Evolutionary conservation across 192 early-diverging fungal genomes (phyloP).

Genomic region (Coemansia sp.): DNA sequence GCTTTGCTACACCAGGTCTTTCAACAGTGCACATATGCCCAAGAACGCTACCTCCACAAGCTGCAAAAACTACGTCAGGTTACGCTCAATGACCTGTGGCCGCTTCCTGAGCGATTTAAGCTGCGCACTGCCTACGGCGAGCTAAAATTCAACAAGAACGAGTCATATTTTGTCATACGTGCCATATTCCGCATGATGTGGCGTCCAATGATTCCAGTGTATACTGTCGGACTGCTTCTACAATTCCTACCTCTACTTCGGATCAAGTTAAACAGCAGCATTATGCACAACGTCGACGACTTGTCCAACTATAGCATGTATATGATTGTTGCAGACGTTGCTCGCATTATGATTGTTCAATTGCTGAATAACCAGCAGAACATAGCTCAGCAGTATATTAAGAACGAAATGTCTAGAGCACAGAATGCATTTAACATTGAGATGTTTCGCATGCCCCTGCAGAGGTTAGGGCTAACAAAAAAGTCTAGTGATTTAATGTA

Average conservation of each 20-base stretch:
- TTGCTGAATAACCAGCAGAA: slow-evolving; percentile 4
- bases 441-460: slow-evolving; percentile 31
- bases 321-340: slow-evolving; percentile 12
- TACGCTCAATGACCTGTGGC: slow-evolving; percentile 3
- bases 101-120: slow-evolving; percentile 2
- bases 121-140: slow-evolving; percentile 9
- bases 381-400: neutral
- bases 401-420: neutral
- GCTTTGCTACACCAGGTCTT: neutral
- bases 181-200: slow-evolving; percentile 40
- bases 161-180: slow-evolving; percentile 35
- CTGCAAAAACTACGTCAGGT: neutral
- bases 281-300: slow-evolving; percentile 31
- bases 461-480: slow-evolving; percentile 11
- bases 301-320: slow-evolving; percentile 21
- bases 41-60: slow-evolving; percentile 3
- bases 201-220: slow-evolving; percentile 35
- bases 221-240: slow-evolving; percentile 14
- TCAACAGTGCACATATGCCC: neutral
- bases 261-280: slow-evolving; percentile 7
- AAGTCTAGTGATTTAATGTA: neutral
- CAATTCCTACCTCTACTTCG: slow-evolving; percentile 4
- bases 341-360: neutral
- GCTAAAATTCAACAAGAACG: slow-evolving; percentile 32
- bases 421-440: slow-evolving; percentile 6